Evolutionary conservation across 108 stramenopile species (phyloP).

Genomic region (Pseudonitzschia pungens): DNA sequence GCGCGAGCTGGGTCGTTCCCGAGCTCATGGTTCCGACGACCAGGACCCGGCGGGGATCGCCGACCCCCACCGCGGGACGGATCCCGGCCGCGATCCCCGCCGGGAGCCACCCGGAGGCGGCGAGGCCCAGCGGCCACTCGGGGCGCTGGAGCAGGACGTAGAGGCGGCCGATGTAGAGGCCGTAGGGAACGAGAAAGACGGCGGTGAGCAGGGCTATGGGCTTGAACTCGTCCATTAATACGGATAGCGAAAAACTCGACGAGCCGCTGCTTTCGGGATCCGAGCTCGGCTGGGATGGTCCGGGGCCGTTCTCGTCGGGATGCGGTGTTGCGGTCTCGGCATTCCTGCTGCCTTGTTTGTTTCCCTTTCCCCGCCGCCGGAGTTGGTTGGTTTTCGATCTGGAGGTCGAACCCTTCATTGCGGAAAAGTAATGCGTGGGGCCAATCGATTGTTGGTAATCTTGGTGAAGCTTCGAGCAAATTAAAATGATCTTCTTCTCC

Average conservation of each 20-base stretch:
- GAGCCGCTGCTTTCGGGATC: no score
- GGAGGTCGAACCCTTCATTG: neutral
- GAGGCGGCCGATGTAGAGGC: constrained; percentile 31
- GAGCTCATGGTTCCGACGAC: constrained; percentile 57
- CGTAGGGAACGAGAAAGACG: constrained; percentile 39
- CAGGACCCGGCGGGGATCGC: constrained; percentile 55
- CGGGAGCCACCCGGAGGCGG: constrained; percentile 16
- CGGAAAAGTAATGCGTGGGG: no score
- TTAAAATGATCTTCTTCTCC: no score
- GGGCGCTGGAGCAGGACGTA: constrained; percentile 55
- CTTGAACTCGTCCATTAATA: no score
- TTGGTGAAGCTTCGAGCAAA: no score
- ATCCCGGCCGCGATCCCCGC: neutral
- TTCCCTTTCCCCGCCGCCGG: neutral
- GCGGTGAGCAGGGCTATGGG: neutral
- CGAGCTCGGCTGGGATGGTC: no score
- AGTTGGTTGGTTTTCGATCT: neutral
- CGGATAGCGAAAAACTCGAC: no score
- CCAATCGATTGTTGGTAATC: neutral
- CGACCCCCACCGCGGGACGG: constrained; percentile 8
- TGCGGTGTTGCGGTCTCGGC: neutral
- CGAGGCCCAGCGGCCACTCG: constrained; percentile 16
- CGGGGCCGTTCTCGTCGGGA: neutral
- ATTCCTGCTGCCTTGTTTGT: neutral
- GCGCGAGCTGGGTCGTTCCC: constrained; percentile 37